Base-by-base conservation (phyloP, 805 yeast species). In the Ogataea populi-albae region DNA sequence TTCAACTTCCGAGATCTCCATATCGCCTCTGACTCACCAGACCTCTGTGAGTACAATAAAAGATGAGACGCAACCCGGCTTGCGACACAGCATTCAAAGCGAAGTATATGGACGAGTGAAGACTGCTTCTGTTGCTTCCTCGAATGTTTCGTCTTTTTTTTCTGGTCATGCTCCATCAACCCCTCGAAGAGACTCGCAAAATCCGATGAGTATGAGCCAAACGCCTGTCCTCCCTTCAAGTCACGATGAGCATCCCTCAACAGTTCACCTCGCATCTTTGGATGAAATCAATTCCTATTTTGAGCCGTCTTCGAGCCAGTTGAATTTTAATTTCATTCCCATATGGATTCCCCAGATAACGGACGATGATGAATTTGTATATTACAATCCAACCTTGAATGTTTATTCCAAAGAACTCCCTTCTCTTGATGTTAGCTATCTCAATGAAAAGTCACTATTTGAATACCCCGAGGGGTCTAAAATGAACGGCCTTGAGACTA, bases 301-400 rank as follows among this genome's bases (percentile, higher is more conserved):
- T 40, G 41, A 47, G 30, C 49, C 54, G 6, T 18, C 35, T 14
- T 29, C 54, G 3, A 17, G 46, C 4, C 53, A 55, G 28, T 55
- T 59, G 1, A 38, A 43, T 11, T 55, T 59, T 33, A 50, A 50
- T 30, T 61, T 60, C 37, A 42, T 52, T 3, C 74, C 77, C 0
- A 56, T 73, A 11, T 83, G 91, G 89, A 56, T 79, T 0, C 83
- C 87, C 0, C 69, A 73, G 31, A 60, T 73, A n/a, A 72, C 81
- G 1, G 64, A 67, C 9, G 71, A 68, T 34, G 81, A 78, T 15
- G 71, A 71, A 33, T 55, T 79, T 11, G 60, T 81, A 6, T 84
- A 69, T 57, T 79, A 75, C 57, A 77, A 80, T 49, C 72, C 77
- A 21, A 75, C 75, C 22, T 59, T 84, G 34, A 73, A 79, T 46